phyloP scores from a whole-genome alignment of 1,139 yeast species.

The Candida smagusa region DNA sequence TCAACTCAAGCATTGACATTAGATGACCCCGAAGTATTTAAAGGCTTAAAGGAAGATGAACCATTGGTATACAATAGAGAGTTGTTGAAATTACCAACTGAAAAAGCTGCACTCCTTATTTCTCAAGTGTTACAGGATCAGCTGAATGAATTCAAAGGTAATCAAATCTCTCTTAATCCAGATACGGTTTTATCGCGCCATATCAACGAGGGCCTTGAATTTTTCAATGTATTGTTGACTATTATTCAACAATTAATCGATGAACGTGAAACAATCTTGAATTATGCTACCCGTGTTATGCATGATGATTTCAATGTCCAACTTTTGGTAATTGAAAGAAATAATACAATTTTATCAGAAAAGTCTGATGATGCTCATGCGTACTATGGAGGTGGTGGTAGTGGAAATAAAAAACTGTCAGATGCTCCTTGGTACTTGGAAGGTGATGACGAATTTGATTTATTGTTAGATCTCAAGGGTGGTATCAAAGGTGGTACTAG shows the following conservation, averaged over 20 bases:
- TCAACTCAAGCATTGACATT: conserved; percentile 69
- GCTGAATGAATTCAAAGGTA: conserved; percentile 37
- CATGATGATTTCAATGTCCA: conserved; percentile 68
- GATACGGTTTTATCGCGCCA: conserved; percentile 44
- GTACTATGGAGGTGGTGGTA: conserved; percentile 34
- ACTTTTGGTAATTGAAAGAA: conserved; percentile 57
- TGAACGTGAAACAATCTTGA: conserved; percentile 65
- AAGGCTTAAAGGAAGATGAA: conserved; percentile 58
- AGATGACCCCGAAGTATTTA: conserved; percentile 71
- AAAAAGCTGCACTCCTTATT: conserved; percentile 49
- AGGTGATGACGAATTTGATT: conserved; percentile 71
- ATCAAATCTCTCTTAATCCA: conserved; percentile 47
- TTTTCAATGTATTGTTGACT: conserved; percentile 41
- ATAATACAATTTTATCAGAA: conserved; percentile 47
- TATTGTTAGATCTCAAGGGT: conserved; percentile 72
- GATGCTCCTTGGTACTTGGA: conserved; percentile 79
- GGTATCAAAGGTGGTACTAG: conserved; percentile 82
- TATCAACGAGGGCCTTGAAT: conserved; percentile 44
- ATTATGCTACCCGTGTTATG: conserved; percentile 75
- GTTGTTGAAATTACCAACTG: conserved; percentile 40
- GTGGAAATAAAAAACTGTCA: conserved; percentile 18
- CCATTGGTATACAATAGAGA: conserved; percentile 42
- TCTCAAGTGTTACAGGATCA: conserved; percentile 46
- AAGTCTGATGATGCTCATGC: conserved; percentile 36
- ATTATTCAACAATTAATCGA: conserved; percentile 59